A percentile compares a stretch with the other conserved stretches of the same genome.
Conservation (phyloP, 768 basidiomycete genomes). For the Tylopilus felleus region DNA sequence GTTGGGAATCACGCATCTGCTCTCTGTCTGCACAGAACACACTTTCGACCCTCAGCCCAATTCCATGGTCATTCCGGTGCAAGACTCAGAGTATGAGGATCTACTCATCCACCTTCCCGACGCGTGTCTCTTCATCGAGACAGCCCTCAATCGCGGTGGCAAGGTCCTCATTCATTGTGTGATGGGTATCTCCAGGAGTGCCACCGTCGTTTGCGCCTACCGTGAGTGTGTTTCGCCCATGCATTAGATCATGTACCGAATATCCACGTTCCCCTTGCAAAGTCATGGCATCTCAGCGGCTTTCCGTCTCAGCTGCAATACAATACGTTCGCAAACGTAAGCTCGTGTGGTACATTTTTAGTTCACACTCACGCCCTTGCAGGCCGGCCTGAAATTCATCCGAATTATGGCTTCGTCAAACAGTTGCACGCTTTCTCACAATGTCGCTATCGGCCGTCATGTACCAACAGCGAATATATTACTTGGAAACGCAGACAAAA, state of each 20-base stretch:
- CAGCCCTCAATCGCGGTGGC: conserved; percentile 50
- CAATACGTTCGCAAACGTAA: conserved; percentile 48
- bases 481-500: conserved; percentile 57
- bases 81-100: conserved; percentile 50
- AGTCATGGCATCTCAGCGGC: conserved; percentile 51
- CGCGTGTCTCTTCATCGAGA: conserved; percentile 60
- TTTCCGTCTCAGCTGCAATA: conserved; percentile 44
- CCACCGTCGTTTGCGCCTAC: conserved; percentile 57
- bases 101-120: conserved; percentile 62
- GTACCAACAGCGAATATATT: conserved; percentile 43
- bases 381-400: conserved; percentile 39
- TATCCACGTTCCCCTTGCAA: conserved; percentile 2
- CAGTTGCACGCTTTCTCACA: conserved; percentile 54
- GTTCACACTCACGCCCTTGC: conserved; percentile 9
- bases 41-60: conserved; percentile 39
- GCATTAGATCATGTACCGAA: not conserved
- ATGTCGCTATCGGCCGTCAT: conserved; percentile 46
- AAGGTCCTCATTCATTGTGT: conserved; percentile 69
- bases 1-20: conserved; percentile 50
- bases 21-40: conserved; percentile 59
- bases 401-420: conserved; percentile 52
- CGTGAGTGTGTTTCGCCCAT: conserved; percentile 35
- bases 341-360: conserved; percentile 10
- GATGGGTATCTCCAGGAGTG: conserved; percentile 70
- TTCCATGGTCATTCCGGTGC: conserved; percentile 33